phyloP scores from a whole-genome alignment of 306 rosid species.

The Castanea mollissima region DNA sequence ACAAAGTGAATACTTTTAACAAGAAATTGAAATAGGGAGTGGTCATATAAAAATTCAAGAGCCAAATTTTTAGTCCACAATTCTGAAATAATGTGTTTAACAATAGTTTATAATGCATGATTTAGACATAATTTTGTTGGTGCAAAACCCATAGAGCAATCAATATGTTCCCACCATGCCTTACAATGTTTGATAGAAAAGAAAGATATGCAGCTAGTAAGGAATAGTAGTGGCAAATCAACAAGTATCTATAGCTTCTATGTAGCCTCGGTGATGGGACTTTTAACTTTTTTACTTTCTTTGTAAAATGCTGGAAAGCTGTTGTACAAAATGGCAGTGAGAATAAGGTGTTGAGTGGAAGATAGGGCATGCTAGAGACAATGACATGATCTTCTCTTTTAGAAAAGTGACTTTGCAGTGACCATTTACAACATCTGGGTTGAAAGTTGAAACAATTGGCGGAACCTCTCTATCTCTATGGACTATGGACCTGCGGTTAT shows the following conservation, averaged over 20 bases:
- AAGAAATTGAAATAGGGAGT: not conserved
- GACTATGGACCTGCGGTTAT: not conserved
- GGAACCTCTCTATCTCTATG: not conserved
- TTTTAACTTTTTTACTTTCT: too few species aligned
- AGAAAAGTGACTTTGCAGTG: not conserved
- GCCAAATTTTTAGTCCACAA: not conserved
- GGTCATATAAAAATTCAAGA: not conserved
- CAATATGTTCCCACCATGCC: slow-evolving; percentile 52
- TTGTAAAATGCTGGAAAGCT: not conserved
- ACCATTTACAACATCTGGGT: not conserved
- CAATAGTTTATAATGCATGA: slow-evolving; percentile 4
- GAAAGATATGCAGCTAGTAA: not conserved
- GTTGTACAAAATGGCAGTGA: not conserved
- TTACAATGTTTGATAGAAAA: slow-evolving; percentile 23
- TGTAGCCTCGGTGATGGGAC: not conserved
- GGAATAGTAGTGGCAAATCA: not conserved
- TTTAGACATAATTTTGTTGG: slow-evolving; percentile 1
- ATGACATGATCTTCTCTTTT: not conserved
- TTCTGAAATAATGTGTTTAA: slow-evolving; percentile 3
- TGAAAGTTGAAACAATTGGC: not conserved
- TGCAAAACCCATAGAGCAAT: slow-evolving; percentile 19
- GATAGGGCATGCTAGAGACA: not conserved
- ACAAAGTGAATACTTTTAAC: not conserved
- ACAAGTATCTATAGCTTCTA: too few species aligned
- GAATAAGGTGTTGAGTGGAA: not conserved